phyloP scores from a whole-genome alignment of 176 grass and related monocot genomes.

The Eleusine coracana region DNA sequence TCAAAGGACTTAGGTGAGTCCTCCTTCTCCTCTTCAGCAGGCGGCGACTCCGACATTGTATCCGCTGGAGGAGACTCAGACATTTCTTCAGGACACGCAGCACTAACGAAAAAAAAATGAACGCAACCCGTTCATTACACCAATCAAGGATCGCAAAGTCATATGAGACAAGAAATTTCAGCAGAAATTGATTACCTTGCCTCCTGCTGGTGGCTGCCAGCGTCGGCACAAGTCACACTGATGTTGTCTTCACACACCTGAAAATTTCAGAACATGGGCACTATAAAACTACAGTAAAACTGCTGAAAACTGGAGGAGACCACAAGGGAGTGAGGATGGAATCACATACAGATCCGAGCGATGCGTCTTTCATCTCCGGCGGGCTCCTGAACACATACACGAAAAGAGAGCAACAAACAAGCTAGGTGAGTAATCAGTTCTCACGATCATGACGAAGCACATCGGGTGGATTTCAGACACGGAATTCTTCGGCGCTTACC shows the following conservation, averaged over 20 bases:
- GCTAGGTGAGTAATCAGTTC: background rate
- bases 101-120: conserved; percentile 33
- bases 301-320: background rate
- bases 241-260: conserved; percentile 20
- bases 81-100: conserved; percentile 15
- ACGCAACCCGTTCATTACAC: background rate
- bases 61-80: conserved; percentile 22
- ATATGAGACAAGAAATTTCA: background rate
- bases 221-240: background rate
- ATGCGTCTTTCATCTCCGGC: conserved; percentile 31
- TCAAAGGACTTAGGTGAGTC: conserved; percentile 44
- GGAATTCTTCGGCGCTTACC: conserved; percentile 27
- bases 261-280: conserved; percentile 23
- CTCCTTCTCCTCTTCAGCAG: conserved; percentile 1
- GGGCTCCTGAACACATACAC: conserved; percentile 30
- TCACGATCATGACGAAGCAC: background rate
- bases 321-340: background rate
- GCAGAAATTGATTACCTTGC: conserved; percentile 36
- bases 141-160: background rate
- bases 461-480: background rate
- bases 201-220: conserved; percentile 17
- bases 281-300: background rate
- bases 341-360: conserved; percentile 44
- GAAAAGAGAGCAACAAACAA: background rate
- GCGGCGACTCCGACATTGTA: conserved; percentile 3